Base-by-base conservation (phyloP, 371 early-diverging fungal species). In the Mortierella sp. region DNA sequence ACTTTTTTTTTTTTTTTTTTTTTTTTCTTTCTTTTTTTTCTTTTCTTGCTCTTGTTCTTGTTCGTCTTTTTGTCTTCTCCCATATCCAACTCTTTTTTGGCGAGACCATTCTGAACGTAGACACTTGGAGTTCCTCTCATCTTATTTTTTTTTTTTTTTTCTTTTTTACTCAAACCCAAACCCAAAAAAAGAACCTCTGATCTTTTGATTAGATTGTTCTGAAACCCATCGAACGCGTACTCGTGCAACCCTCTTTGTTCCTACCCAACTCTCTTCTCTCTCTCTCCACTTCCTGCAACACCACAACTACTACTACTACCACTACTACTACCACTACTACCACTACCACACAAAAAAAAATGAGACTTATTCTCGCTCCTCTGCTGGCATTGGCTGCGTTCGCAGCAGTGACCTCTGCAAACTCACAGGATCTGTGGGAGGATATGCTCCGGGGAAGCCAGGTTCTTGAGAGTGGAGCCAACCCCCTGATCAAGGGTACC, bases 1-100 rank as follows among this genome's bases (percentile, higher is more conserved):
- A 51, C 26, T 3, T 59, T 66, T 59, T 9, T 64, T 67, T 66
- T 12, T 66, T 66, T 64, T 64, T 26, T 14, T 57, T n/a, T 37
- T 37, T 3, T 37, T 25, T 59, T 47, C 18, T 25, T 47, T 25
- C 26, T 3, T 59, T 66, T 59, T 9, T 64, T 67, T 66, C 4
- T 66, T 66, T 64, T 64, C 60, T 14, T 57, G 19, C 21, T 19
- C 23, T 53, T 53, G 4, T 14, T 14, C 14, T 50, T 50, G 4
- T 14, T 50, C 5, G 21, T 14, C 14, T 14, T 14, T 50, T 23
- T 12, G 1, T 23, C 4, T 11, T 26, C 21, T 23, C 9, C 9
- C 50, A 25, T 26, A 57, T 16, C 14, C 23, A 57, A 57, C 50
- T 25, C 50, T 59, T 26, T 9, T 59, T 59, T 57, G n/a, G 16